phyloP scores from a whole-genome alignment of 176 grass and related monocot species.

The Phoenix roebelenii region DNA sequence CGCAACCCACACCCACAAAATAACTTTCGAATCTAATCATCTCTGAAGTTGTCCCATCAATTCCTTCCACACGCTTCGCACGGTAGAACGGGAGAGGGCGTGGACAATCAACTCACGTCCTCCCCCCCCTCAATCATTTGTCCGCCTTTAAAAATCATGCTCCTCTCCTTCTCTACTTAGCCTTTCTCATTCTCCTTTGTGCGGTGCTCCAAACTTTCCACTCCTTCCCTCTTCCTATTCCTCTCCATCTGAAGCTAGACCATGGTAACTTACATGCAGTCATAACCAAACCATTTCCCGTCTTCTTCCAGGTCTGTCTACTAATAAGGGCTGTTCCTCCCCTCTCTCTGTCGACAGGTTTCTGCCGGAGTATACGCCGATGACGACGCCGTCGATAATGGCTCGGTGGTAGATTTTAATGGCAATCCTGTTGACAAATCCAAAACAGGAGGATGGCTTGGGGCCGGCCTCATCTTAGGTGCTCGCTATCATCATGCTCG shows the following conservation, averaged over 20 bases:
- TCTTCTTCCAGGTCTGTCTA: not conserved
- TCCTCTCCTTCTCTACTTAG: no score
- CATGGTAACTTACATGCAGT: not conserved
- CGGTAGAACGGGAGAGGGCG: no score
- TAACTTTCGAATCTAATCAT: no score
- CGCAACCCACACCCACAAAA: no score
- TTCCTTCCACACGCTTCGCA: no score
- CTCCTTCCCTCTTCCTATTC: not conserved
- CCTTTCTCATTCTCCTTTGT: no score
- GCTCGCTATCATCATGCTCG: not conserved
- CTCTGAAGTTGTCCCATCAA: no score
- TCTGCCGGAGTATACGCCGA: slow-evolving; percentile 31
- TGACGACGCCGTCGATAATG: slow-evolving; percentile 8
- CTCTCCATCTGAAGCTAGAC: not conserved
- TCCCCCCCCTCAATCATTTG: no score
- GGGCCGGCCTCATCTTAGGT: slow-evolving; percentile 71
- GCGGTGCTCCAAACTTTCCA: not conserved
- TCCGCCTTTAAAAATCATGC: no score
- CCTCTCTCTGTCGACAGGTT: slow-evolving; percentile 29
- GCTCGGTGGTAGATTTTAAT: slow-evolving; percentile 42
- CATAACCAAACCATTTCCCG: not conserved
- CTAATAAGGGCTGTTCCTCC: no score
- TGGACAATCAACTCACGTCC: no score
- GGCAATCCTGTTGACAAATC: slow-evolving; percentile 67
- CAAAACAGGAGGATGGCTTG: slow-evolving; percentile 74